These are phyloP conservation scores for Tetrapyrgos nigripes DNA, from an alignment of 1,284 basidiomycete species.

Conservation along the genomic window DNA sequence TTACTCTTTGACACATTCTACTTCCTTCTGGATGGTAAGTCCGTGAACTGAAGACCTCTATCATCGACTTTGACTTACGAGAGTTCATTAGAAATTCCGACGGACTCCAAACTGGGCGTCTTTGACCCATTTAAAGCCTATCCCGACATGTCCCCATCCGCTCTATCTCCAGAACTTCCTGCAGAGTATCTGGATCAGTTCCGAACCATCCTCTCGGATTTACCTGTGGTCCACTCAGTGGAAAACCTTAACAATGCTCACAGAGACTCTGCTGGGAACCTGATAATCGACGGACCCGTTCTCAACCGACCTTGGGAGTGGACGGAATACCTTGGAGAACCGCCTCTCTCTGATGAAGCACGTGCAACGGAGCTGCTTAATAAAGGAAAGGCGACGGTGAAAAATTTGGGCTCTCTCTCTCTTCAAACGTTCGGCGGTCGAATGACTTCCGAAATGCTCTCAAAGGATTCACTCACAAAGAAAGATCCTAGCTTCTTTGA, in stretches of 20 bases:
- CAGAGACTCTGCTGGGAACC: slow-evolving; percentile 55
- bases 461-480: slow-evolving; percentile 44
- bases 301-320: slow-evolving; percentile 85
- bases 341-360: slow-evolving; percentile 45
- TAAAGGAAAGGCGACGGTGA: slow-evolving; percentile 46
- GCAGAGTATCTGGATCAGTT: slow-evolving; percentile 61
- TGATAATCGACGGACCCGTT: slow-evolving; percentile 58
- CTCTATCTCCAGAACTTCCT: slow-evolving; percentile 64
- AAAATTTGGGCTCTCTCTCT: slow-evolving; percentile 75
- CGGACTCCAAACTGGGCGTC: slow-evolving; percentile 55
- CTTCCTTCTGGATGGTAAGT: slow-evolving; percentile 74
- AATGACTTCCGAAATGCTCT: slow-evolving; percentile 64
- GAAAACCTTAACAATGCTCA: slow-evolving; percentile 63
- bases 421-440: slow-evolving; percentile 73
- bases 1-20: slow-evolving; percentile 76
- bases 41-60: neutral
- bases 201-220: slow-evolving; percentile 58
- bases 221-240: slow-evolving; percentile 57
- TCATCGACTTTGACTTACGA: neutral
- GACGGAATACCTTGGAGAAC: slow-evolving; percentile 79
- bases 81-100: slow-evolving; percentile 59
- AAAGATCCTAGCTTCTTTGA: slow-evolving; percentile 63
- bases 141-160: slow-evolving; percentile 54
- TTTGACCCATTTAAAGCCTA: slow-evolving; percentile 71
- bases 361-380: slow-evolving; percentile 35